phyloP scores from a whole-genome alignment of 805 yeast species.

The Helenozyma baotianmanensis region DNA sequence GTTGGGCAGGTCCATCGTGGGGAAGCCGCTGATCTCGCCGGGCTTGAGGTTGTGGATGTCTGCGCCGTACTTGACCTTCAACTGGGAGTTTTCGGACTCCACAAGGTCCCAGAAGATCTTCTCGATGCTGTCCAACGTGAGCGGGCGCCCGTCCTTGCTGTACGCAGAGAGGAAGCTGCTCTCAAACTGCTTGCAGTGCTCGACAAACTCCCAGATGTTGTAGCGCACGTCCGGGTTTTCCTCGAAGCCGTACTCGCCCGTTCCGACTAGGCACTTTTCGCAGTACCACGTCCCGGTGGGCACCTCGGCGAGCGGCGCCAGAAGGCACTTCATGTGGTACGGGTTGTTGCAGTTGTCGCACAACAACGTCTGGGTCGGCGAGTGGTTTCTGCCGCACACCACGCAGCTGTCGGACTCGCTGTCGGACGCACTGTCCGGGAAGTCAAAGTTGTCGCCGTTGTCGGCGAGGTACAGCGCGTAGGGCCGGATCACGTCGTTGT shows the following conservation, averaged over 20 bases:
- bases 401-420: slow-evolving; percentile 34
- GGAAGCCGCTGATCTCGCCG: slow-evolving; percentile 74
- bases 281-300: slow-evolving; percentile 76
- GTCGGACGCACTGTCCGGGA: slow-evolving; percentile 31
- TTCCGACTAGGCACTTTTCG: slow-evolving; percentile 77
- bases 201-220: slow-evolving; percentile 56
- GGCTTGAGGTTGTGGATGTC: slow-evolving; percentile 66
- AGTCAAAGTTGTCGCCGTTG: slow-evolving; percentile 23
- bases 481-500: slow-evolving; percentile 19
- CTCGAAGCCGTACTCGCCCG: slow-evolving; percentile 85
- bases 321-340: slow-evolving; percentile 66
- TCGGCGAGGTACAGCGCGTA: slow-evolving; percentile 31
- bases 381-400: slow-evolving; percentile 44
- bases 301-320: slow-evolving; percentile 46
- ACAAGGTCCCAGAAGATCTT: slow-evolving; percentile 60
- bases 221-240: slow-evolving; percentile 52
- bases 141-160: slow-evolving; percentile 24
- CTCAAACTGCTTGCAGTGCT: slow-evolving; percentile 48
- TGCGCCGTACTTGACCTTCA: slow-evolving; percentile 78
- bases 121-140: slow-evolving; percentile 48
- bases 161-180: slow-evolving; percentile 35
- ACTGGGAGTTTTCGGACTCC: slow-evolving; percentile 34
- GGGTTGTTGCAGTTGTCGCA: slow-evolving; percentile 75
- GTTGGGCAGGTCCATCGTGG: slow-evolving; percentile 34
- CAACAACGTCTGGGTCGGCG: slow-evolving; percentile 45